These are phyloP conservation scores for Candida tibetensis DNA, from an alignment of 805 yeast species.

Conservation along the genomic window DNA sequence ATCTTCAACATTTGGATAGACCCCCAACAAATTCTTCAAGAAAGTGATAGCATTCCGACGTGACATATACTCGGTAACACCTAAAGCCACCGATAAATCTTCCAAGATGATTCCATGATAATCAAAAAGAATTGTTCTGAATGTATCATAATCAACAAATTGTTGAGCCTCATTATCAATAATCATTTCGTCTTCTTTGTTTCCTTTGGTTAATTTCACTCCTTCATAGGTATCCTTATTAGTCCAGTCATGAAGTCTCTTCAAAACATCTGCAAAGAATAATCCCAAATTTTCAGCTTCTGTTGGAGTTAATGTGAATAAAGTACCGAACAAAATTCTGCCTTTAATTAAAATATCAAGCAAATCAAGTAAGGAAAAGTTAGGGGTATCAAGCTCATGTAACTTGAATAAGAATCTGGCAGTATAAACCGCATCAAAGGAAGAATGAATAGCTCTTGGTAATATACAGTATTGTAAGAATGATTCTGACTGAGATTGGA, in stretches of 20 bases:
- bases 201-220: slow-evolving; percentile 16
- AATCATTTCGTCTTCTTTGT: slow-evolving; percentile 3
- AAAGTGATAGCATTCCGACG: slow-evolving; percentile 78
- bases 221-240: slow-evolving; percentile 26
- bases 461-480: slow-evolving; percentile 65
- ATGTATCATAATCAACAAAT: slow-evolving; percentile 25
- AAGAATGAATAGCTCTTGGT: slow-evolving; percentile 76
- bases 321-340: slow-evolving; percentile 50
- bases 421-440: slow-evolving; percentile 75
- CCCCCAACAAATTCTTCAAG: slow-evolving; percentile 59
- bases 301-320: slow-evolving; percentile 66
- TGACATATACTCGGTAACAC: slow-evolving; percentile 64
- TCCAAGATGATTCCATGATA: slow-evolving; percentile 55
- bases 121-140: slow-evolving; percentile 42
- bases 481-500: slow-evolving; percentile 9
- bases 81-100: slow-evolving; percentile 43
- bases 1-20: slow-evolving; percentile 65
- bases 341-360: slow-evolving; percentile 48
- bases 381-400: slow-evolving; percentile 35
- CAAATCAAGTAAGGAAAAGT: slow-evolving; percentile 37
- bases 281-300: slow-evolving; percentile 85
- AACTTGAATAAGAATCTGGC: slow-evolving; percentile 58
- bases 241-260: slow-evolving; percentile 45
- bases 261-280: slow-evolving; percentile 58
- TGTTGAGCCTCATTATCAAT: slow-evolving; percentile 6